A percentile compares a stretch with the other conserved stretches of the same genome.
phyloP scores from a whole-genome alignment of 305 asterid genomes.

The Ajuga reptans region DNA sequence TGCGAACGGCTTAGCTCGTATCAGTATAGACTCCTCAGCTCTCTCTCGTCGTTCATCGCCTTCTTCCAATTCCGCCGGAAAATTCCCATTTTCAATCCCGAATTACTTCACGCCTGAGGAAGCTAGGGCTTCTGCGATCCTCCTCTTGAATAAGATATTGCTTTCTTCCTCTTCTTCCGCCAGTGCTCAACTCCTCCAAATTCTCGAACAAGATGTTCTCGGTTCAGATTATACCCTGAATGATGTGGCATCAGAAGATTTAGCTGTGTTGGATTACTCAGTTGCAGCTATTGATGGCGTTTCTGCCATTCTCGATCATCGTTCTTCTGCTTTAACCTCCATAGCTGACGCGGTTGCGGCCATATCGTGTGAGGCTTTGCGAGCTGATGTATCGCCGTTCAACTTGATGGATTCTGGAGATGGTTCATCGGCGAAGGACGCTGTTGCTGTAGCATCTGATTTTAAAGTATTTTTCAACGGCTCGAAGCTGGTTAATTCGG shows the following conservation, averaged over 20 bases:
- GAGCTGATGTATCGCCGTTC: conserved; percentile 48
- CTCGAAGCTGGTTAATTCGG: conserved; percentile 50
- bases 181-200: conserved; percentile 34
- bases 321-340: conserved; percentile 34
- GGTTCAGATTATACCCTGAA: conserved; percentile 24
- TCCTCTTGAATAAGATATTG: conserved; percentile 51
- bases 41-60: conserved; percentile 33
- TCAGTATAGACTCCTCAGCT: conserved; percentile 51
- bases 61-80: conserved; percentile 19
- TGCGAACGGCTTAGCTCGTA: conserved; percentile 37
- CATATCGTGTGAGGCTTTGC: conserved; percentile 67
- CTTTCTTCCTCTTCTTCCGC: conserved; percentile 37
- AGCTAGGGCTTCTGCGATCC: conserved; percentile 52
- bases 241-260: conserved; percentile 28
- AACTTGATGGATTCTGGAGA: conserved; percentile 80
- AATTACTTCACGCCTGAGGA: conserved; percentile 39
- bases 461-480: conserved; percentile 62
- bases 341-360: conserved; percentile 64
- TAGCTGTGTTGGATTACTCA: conserved; percentile 29
- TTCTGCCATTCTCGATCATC: conserved; percentile 52
- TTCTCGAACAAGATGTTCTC: conserved; percentile 26
- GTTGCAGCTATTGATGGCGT: conserved; percentile 47
- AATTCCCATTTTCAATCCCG: conserved; percentile 41
- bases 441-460: conserved; percentile 70
- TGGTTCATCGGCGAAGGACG: conserved; percentile 75